Evolutionary conservation across 139 green algal genomes (phyloP), one percentile per base, ranked within the genome.

Genomic region (Astrephomene gubernaculifera): DNA sequence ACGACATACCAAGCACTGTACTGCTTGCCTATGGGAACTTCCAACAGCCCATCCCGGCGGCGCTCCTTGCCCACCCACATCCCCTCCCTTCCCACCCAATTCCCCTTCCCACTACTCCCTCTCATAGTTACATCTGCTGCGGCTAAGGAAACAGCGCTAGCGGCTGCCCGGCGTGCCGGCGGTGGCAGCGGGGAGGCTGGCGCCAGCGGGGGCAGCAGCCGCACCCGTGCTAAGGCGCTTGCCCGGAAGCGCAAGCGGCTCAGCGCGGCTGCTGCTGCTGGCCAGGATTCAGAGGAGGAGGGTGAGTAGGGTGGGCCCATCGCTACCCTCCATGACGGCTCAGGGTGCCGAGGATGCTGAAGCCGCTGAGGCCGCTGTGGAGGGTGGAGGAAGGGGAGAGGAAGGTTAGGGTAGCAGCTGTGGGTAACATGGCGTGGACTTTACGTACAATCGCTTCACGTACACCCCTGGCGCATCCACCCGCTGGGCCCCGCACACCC

Each of bases 201-300:
- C 27, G 39, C 29, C n/a, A 6, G n/a, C 10, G 29, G 45, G 14
- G 38, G 68, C 57, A 57, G 41, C 54, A 54, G 41, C 1, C n/a
- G 71, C 4, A 44, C 8, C 17, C 38, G 39, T 31, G 63, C 71
- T 33, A 82, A 81, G 71, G 81, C 81, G 1, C 35, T 38, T 2
- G 71, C 70, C 21, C 41, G 43, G 44, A 79, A 78, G 71, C 82
- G 61, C 8, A 19, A 43, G 35, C 45, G 57, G 27, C 65, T 83
- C 35, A 39, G 41, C 21, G 29, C 36, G 0, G 68, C 29, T 3
- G 14, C 27, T 1, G 52, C 49, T 8, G 49, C 27, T 14, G 36
- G 38, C 52, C n/a, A n/a, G n/a, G 54, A 71, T 19, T 35, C 38
- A 5, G 54, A 60, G 10, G 75, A 44, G 7, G 72, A 49, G 29